Percentiles rank a stretch among this genome's conserved stretches.
Conservation (phyloP, 1,284 basidiomycete species). For the Cutaneotrichosporon cyanovorans region DNA sequence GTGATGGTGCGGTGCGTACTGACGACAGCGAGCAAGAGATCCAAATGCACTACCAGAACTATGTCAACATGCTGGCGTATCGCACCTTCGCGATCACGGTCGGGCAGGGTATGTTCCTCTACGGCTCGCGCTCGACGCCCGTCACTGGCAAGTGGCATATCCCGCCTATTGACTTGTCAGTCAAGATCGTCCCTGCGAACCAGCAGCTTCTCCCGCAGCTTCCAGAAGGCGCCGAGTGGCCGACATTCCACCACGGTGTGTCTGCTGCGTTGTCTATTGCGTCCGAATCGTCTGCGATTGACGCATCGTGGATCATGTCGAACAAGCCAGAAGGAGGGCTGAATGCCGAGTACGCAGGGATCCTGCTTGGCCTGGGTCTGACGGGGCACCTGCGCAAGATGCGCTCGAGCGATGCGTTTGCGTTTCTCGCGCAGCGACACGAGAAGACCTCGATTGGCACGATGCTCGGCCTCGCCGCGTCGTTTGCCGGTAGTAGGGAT, state of each 20-base stretch:
- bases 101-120: conserved; percentile 79
- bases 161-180: conserved; percentile 69
- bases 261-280: conserved; percentile 79
- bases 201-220: conserved; percentile 51
- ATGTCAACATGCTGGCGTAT: conserved; percentile 69
- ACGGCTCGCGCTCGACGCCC: conserved; percentile 62
- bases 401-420: conserved; percentile 72
- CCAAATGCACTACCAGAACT: conserved; percentile 60
- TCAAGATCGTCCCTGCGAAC: conserved; percentile 55
- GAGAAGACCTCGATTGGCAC: conserved; percentile 90
- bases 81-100: conserved; percentile 76
- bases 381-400: conserved; percentile 82
- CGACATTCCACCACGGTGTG: conserved; percentile 95
- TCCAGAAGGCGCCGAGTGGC: conserved; percentile 77
- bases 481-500: conserved; percentile 82
- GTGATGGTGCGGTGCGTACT: conserved; percentile 23
- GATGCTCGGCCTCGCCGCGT: conserved; percentile 81
- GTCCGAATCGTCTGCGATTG: conserved; percentile 65
- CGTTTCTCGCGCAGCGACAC: conserved; percentile 89
- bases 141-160: conserved; percentile 69
- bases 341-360: conserved; percentile 87
- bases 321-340: conserved; percentile 79
- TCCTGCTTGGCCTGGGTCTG: conserved; percentile 84
- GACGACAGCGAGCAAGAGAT: conserved; percentile 29
- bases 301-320: conserved; percentile 89